phyloP scores from a whole-genome alignment of 164 flowering plant species.

The Liriodendron chinense region DNA sequence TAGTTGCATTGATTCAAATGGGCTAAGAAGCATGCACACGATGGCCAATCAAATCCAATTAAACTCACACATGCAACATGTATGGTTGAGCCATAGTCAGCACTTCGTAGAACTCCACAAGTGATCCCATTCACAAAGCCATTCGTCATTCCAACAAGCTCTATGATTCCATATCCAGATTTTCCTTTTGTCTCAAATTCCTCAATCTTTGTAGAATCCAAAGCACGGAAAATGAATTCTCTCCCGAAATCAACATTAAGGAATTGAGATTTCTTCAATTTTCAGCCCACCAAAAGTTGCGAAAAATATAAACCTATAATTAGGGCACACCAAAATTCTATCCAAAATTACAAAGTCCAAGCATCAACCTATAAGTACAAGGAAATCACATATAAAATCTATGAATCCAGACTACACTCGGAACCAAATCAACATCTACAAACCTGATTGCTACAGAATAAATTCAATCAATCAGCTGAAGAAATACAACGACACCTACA shows the following conservation, averaged over 20 bases:
- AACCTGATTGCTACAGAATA: not conserved
- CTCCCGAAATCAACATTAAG: not conserved
- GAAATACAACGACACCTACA: not conserved
- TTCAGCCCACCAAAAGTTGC: not conserved
- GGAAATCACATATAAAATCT: not conserved
- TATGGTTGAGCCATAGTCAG: too few species aligned
- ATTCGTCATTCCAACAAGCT: not conserved
- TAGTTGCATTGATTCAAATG: too few species aligned
- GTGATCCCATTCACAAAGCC: not conserved
- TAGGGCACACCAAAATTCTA: too few species aligned
- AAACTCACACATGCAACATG: too few species aligned
- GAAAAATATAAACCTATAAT: too few species aligned
- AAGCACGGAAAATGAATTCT: too few species aligned
- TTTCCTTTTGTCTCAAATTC: not conserved
- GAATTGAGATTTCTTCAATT: not conserved
- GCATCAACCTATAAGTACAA: too few species aligned
- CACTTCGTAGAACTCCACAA: not conserved
- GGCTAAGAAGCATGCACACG: not conserved
- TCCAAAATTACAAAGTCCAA: too few species aligned
- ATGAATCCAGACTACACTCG: not conserved
- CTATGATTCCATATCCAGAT: not conserved
- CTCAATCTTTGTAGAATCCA: not conserved
- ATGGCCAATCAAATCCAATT: too few species aligned
- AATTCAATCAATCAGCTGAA: not conserved
- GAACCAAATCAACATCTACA: not conserved